Base-by-base conservation (phyloP, 202 grass and related monocot species). In the Panicum virgatum region DNA sequence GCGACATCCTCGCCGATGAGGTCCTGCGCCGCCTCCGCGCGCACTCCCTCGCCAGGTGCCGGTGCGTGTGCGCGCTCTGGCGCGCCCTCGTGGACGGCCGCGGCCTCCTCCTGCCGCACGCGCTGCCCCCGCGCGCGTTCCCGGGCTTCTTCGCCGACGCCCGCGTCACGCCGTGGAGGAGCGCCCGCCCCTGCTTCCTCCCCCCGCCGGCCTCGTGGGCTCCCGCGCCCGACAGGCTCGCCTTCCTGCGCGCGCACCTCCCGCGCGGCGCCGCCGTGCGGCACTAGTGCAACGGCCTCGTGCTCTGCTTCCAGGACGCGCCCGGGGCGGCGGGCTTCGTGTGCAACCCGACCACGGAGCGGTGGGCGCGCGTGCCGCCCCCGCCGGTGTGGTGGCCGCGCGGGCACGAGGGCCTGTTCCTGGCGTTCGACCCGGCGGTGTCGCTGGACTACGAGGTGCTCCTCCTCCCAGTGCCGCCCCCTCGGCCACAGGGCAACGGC, bases 141-240 rank as follows among this genome's bases (percentile, higher is more conserved):
- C 89, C 86, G 36, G 87, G 66, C 81, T 90, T 93, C 71, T 83
- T 54, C 73, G 73, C 89, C 87, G 72, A 71, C 80, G 70, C 9
- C 11, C 27, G 18, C 45, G 6, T 1, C 43, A 48, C 0, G 18
- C 4, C 45, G 45, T 6, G 19, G 59, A 7, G 39, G 6, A n/a
- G 25, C 3, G 12, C 27, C 45, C 0, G 6, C 19, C 32, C n/a
- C 9, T 20, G 50, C 5, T 80, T 69, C 64, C 23, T 69, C 5
- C 19, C 78, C 37, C 62, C 75, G 43, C 75, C 75, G 19, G 40
- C 42, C 1, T 42, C 50, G 36, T 37, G 32, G 32, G 32, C 4
- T 6, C 36, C 48, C 77, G 3, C 0, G n/a, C 23, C 3, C 36
- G 77, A 67, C 34, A 54, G 47, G 77, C 46, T 80, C 36, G 64